These are phyloP conservation scores for Penstemon newberryi DNA, from an alignment of 257 asterid species.

Conservation along the genomic window DNA sequence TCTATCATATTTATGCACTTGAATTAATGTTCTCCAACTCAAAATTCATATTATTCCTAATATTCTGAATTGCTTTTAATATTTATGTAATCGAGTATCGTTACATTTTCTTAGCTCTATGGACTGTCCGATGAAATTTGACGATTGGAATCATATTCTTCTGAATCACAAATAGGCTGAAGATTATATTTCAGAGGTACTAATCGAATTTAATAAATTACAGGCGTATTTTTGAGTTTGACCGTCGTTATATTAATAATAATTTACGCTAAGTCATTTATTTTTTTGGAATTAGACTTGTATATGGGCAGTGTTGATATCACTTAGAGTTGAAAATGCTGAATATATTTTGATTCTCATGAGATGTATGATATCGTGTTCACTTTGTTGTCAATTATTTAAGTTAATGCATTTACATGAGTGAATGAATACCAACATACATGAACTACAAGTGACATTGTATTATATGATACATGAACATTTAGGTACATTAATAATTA, in stretches of 20 bases:
- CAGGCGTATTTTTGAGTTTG: constrained; percentile 12
- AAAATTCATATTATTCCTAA: background rate
- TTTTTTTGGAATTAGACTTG: background rate
- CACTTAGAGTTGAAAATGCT: constrained; percentile 14
- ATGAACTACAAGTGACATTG: too few species aligned
- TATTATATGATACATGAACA: too few species aligned
- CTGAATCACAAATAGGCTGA: background rate
- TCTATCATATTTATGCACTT: constrained; percentile 19
- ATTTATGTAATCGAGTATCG: constrained; percentile 2
- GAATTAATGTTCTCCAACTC: constrained; percentile 23
- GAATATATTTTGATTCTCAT: constrained; percentile 30
- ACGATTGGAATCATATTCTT: constrained; percentile 27
- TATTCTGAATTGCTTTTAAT: constrained; percentile 12
- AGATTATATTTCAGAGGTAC: background rate
- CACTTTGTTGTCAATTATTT: constrained; percentile 1
- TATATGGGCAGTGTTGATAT: constrained; percentile 5
- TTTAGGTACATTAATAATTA: too few species aligned
- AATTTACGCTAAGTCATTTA: background rate
- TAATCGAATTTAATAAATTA: background rate
- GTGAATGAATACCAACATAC: too few species aligned
- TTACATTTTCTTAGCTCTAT: constrained; percentile 10
- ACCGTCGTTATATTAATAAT: background rate
- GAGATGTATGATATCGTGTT: constrained; percentile 17
- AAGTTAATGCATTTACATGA: too few species aligned
- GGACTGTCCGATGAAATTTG: background rate